Conservation (phyloP, 2,329 filamentous ascomycete genomes). For the Ceratocystis diversiconidia region DNA sequence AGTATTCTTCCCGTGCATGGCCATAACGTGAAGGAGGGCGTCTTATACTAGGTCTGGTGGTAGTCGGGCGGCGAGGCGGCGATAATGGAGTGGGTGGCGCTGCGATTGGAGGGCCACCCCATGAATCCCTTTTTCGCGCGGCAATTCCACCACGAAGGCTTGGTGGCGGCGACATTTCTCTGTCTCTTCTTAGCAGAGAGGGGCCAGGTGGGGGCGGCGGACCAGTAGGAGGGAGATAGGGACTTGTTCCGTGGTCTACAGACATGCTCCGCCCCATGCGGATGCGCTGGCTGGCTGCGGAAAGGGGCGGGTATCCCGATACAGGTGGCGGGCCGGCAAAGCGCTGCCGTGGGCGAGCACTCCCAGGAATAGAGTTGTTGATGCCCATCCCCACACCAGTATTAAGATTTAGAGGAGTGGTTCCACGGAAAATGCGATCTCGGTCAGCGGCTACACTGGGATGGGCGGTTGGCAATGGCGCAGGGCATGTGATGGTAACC, state of each 20-base stretch:
- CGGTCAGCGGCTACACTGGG: background rate
- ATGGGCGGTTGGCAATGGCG: background rate
- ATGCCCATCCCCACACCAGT: slow-evolving; percentile 3
- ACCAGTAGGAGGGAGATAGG: slow-evolving; percentile 6
- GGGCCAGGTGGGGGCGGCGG: background rate
- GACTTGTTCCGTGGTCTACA: slow-evolving; percentile 15
- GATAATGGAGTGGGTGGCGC: slow-evolving; percentile 16
- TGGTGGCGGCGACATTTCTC: slow-evolving; percentile 9
- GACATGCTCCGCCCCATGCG: slow-evolving; percentile 15
- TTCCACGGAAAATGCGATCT: slow-evolving; percentile 12
- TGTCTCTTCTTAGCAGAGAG: background rate
- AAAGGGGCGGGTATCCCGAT: slow-evolving; percentile 13
- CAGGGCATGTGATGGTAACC: slow-evolving; percentile 14
- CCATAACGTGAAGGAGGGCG: slow-evolving; percentile 10
- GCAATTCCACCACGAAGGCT: slow-evolving; percentile 4
- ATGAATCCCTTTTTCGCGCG: slow-evolving; percentile 16
- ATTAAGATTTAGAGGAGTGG: slow-evolving; percentile 11
- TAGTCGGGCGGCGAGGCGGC: slow-evolving; percentile 14
- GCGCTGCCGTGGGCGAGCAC: slow-evolving; percentile 3
- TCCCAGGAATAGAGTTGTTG: background rate
- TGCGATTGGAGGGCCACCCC: slow-evolving; percentile 9
- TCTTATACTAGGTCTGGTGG: slow-evolving; percentile 1
- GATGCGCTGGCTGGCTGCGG: background rate
- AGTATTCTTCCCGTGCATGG: slow-evolving; percentile 6
- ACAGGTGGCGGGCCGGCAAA: slow-evolving; percentile 10